phyloP scores from a whole-genome alignment of 2,329 filamentous ascomycete species.

The Tolypocladium endophyticum region DNA sequence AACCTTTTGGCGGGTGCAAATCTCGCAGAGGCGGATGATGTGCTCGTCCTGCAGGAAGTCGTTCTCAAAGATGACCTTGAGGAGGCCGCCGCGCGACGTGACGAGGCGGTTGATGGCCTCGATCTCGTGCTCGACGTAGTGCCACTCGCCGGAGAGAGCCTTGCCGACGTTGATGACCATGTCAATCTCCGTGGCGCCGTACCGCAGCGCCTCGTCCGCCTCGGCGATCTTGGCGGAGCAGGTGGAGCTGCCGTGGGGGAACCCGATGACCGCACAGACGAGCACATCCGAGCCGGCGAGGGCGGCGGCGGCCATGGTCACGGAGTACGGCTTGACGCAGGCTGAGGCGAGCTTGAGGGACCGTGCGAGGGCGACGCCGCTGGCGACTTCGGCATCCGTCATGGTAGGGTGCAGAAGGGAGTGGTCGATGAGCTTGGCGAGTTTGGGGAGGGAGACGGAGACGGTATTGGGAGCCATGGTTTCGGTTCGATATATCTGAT shows the following conservation, averaged over 20 bases:
- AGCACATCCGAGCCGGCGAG: conserved; percentile 37
- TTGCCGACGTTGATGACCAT: conserved; percentile 54
- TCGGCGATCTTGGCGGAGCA: conserved; percentile 43
- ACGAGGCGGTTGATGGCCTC: conserved; percentile 37
- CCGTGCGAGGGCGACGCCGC: conserved; percentile 36
- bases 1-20: conserved; percentile 39
- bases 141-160: conserved; percentile 44
- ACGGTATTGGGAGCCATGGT: conserved; percentile 13
- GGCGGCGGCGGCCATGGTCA: conserved; percentile 34
- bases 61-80: conserved; percentile 56
- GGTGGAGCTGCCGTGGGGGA: conserved; percentile 48
- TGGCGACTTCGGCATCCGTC: conserved; percentile 41
- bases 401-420: conserved; percentile 52
- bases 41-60: conserved; percentile 41
- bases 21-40: conserved; percentile 40
- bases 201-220: conserved; percentile 32
- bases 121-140: conserved; percentile 44
- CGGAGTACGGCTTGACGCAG: conserved; percentile 47
- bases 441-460: conserved; percentile 29
- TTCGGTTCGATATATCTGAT: neutral
- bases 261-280: conserved; percentile 49
- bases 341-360: conserved; percentile 41
- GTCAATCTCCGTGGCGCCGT: conserved; percentile 45
- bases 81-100: conserved; percentile 22
- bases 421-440: conserved; percentile 49